Percentiles rank a stretch among this genome's conserved stretches.
Conservation (phyloP, 2,329 filamentous ascomycete species). For the Rugonectria rugulosa region DNA sequence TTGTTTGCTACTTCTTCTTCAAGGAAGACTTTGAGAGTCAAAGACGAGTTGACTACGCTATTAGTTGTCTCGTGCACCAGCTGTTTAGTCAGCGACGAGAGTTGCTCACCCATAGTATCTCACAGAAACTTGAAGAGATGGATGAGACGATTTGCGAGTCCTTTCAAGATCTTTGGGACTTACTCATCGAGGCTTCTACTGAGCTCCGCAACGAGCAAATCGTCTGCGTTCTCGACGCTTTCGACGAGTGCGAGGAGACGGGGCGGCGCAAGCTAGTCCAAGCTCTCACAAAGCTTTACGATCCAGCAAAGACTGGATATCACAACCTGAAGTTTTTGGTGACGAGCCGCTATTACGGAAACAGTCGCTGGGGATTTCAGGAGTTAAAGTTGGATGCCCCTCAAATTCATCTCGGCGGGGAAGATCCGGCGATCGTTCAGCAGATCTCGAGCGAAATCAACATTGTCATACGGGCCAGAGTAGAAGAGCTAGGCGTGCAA, state of each 20-base stretch:
- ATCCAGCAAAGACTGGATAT: neutral
- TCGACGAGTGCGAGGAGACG: conserved; percentile 48
- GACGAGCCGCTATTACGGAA: conserved; percentile 41
- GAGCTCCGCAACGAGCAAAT: conserved; percentile 31
- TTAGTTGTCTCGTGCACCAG: conserved; percentile 49
- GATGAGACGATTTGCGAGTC: conserved; percentile 26
- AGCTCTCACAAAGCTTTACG: conserved; percentile 38
- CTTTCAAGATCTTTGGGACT: conserved; percentile 43
- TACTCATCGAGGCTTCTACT: conserved; percentile 30
- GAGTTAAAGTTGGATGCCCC: conserved; percentile 8
- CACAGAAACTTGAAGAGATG: conserved; percentile 29
- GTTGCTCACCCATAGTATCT: conserved; percentile 33
- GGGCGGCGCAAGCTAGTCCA: conserved; percentile 32
- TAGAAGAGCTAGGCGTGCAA: conserved; percentile 8
- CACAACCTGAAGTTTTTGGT: conserved; percentile 47
- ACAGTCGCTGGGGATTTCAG: conserved; percentile 33
- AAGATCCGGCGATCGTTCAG: conserved; percentile 23
- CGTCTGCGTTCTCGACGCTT: conserved; percentile 49
- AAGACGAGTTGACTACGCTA: conserved; percentile 37
- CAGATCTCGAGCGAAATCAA: conserved; percentile 35
- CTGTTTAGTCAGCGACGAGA: conserved; percentile 39
- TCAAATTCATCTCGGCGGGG: conserved; percentile 29
- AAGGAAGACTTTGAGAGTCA: conserved; percentile 52
- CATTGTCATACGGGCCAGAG: too few species aligned
- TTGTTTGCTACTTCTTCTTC: conserved; percentile 54